Conservation (phyloP, 495 filamentous ascomycete genomes). For the Podospora appendiculata region DNA sequence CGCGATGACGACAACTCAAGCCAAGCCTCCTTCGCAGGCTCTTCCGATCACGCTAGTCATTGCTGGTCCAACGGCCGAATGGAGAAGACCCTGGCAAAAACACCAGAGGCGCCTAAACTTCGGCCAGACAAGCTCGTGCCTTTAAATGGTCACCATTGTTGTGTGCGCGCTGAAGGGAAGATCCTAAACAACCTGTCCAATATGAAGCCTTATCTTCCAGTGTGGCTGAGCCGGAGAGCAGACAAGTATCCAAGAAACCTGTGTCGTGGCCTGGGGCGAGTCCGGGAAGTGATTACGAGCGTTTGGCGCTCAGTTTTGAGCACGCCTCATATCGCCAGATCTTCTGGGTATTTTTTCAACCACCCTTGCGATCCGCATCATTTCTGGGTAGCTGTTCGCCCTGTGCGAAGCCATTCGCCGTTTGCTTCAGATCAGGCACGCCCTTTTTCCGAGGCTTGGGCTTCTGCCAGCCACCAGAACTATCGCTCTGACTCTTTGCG, state of each 20-base stretch:
- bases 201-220: conserved; percentile 9
- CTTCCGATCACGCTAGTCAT: too few relatives aligned
- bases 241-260: conserved; percentile 24
- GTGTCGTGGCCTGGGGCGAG: background rate
- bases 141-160: conserved; percentile 3
- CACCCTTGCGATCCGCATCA: conserved; percentile 46
- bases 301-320: background rate
- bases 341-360: conserved; percentile 20
- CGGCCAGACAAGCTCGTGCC: too few relatives aligned
- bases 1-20: too few relatives aligned
- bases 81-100: too few relatives aligned
- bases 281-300: background rate
- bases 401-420: conserved; percentile 24
- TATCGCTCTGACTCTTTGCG: conserved; percentile 43
- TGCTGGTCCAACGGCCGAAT: too few relatives aligned
- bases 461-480: conserved; percentile 39
- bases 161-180: conserved; percentile 1
- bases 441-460: conserved; percentile 42
- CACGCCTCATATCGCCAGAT: background rate
- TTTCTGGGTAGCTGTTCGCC: conserved; percentile 43
- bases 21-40: too few relatives aligned
- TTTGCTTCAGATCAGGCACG: conserved; percentile 23
- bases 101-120: too few relatives aligned
- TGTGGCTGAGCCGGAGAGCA: background rate
- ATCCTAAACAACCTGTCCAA: conserved; percentile 25